Conservation (phyloP, 2,329 filamentous ascomycete genomes). For the Pezicula carpinea region DNA sequence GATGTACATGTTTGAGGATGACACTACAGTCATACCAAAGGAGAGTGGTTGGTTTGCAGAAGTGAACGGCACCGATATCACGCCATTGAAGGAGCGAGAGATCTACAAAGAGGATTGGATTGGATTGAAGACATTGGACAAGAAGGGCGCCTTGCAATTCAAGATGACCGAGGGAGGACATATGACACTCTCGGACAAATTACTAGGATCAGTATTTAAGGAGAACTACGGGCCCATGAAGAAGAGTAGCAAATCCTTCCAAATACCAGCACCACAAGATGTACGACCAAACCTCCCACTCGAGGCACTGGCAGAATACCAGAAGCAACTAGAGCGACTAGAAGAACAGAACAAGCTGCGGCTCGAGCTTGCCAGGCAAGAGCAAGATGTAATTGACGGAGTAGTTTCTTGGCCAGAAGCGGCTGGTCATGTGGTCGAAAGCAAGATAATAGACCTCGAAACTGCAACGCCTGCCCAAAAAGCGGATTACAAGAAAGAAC, state of each 20-base stretch:
- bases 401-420: background rate
- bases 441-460: background rate
- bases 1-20: slow-evolving; percentile 86
- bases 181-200: slow-evolving; percentile 70
- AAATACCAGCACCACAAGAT: no score
- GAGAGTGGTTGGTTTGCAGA: slow-evolving; percentile 90
- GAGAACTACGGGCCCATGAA: slow-evolving; percentile 37
- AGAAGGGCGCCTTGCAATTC: slow-evolving; percentile 75
- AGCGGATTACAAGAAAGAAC: slow-evolving; percentile 13
- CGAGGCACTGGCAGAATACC: background rate
- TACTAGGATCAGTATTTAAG: slow-evolving; percentile 43
- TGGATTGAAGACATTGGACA: slow-evolving; percentile 73
- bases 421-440: background rate
- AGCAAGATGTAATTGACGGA: no score
- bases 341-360: slow-evolving; percentile 1
- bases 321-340: slow-evolving; percentile 1
- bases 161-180: slow-evolving; percentile 69
- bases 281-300: background rate
- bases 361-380: no score
- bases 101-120: slow-evolving; percentile 94
- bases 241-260: background rate
- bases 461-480: background rate
- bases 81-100: slow-evolving; percentile 60
- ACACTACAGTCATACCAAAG: slow-evolving; percentile 82
- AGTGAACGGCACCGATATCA: slow-evolving; percentile 67